Conservation (phyloP, 441 rosid species). For the Lepidium campestre region DNA sequence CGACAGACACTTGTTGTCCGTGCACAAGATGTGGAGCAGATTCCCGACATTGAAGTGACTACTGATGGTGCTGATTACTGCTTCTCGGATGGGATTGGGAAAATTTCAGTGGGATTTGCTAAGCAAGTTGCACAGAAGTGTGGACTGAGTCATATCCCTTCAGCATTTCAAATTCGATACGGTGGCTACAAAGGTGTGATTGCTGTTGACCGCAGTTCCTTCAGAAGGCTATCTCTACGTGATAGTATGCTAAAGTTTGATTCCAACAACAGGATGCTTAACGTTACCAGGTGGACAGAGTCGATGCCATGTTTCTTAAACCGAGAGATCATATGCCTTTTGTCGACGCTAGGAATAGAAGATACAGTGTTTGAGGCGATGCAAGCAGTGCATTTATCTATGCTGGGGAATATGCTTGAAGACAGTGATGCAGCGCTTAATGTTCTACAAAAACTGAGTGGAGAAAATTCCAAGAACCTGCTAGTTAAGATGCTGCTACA, state of each 20-base stretch:
- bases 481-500: constrained; percentile 68
- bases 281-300: constrained; percentile 74
- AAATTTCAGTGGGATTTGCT: constrained; percentile 72
- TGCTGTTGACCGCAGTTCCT: constrained; percentile 74
- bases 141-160: constrained; percentile 66
- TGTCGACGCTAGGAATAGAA: constrained; percentile 71
- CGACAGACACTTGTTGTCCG: constrained; percentile 63
- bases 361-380: constrained; percentile 60
- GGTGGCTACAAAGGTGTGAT: constrained; percentile 96
- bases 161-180: constrained; percentile 93
- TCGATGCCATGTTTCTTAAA: constrained; percentile 88
- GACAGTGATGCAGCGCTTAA: constrained; percentile 57
- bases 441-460: constrained; percentile 55
- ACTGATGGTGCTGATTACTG: constrained; percentile 65
- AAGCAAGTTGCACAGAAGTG: constrained; percentile 71
- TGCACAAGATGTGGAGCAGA: constrained; percentile 64
- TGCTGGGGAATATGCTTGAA: constrained; percentile 62
- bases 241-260: constrained; percentile 84
- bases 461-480: constrained; percentile 46
- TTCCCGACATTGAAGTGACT: constrained; percentile 74
- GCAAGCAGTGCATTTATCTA: constrained; percentile 55
- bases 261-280: constrained; percentile 77
- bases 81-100: constrained; percentile 97
- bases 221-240: constrained; percentile 74
- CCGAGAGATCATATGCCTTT: constrained; percentile 74